Conservation (phyloP, 257 asterid species). For the Solanum lycopersicoides region DNA sequence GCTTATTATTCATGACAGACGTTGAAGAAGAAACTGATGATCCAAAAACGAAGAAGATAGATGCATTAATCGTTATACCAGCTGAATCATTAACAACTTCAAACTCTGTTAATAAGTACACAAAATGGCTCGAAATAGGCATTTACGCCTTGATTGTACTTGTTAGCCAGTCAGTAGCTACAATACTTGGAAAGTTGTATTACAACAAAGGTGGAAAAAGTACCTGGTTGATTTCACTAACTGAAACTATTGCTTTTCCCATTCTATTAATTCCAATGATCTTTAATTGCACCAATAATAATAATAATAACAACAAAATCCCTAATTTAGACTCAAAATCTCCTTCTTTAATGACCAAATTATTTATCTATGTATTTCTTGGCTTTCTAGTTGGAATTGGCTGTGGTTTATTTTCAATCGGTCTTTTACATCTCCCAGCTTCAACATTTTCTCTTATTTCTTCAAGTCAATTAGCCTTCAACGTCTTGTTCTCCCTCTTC, state of each 20-base stretch:
- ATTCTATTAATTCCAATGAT: constrained; percentile 5
- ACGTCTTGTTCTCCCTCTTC: constrained; percentile 30
- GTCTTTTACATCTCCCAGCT: constrained; percentile 30
- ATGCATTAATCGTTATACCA: background rate
- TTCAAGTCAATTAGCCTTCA: constrained; percentile 35
- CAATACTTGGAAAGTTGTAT: constrained; percentile 28
- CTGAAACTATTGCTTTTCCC: constrained; percentile 31
- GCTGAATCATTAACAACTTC: background rate
- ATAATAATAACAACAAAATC: no score
- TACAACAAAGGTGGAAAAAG: constrained; percentile 28
- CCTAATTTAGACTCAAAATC: background rate
- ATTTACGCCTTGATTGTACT: constrained; percentile 14
- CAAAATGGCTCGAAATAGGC: constrained; percentile 12
- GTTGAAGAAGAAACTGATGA: background rate
- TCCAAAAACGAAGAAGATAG: background rate
- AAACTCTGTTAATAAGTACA: background rate
- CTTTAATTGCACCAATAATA: constrained; percentile 6
- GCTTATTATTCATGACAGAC: background rate
- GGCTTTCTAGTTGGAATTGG: constrained; percentile 1
- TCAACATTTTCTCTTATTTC: constrained; percentile 29
- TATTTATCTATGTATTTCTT: background rate
- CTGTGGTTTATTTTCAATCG: constrained; percentile 17
- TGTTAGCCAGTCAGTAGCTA: constrained; percentile 23
- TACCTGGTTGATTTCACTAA: constrained; percentile 19
- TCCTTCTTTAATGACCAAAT: background rate